Evolutionary conservation across 148 eudicot species (phyloP).

Genomic region (Drosera capensis): DNA sequence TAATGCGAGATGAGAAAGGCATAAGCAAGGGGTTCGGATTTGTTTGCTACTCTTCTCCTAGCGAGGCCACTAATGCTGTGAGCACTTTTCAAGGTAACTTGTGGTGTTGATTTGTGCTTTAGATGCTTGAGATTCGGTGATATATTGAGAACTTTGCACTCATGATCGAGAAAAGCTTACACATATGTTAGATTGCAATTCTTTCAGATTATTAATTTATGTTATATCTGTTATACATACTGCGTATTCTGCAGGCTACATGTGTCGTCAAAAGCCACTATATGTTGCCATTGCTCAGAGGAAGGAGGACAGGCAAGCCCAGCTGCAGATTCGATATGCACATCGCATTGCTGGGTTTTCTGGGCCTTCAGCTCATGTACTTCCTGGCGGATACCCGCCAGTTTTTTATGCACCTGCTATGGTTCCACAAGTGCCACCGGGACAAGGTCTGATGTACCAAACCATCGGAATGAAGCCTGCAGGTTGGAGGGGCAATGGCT

Average conservation of each 20-base stretch:
- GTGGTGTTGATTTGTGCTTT: background rate
- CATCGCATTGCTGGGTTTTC: slow-evolving; percentile 40
- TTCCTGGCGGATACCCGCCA: slow-evolving; percentile 44
- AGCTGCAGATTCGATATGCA: slow-evolving; percentile 33
- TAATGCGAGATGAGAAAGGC: slow-evolving; percentile 63
- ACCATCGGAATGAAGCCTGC: slow-evolving; percentile 42
- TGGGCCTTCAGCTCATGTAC: slow-evolving; percentile 25
- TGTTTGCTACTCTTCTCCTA: slow-evolving; percentile 54
- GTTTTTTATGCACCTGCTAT: slow-evolving; percentile 35
- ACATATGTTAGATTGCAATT: too few species aligned
- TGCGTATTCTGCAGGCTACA: slow-evolving; percentile 26
- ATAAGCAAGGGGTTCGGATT: slow-evolving; percentile 69
- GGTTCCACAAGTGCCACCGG: slow-evolving; percentile 31
- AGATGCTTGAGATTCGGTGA: background rate
- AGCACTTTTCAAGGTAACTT: slow-evolving; percentile 46
- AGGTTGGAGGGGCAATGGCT: slow-evolving; percentile 44
- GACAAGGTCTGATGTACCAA: slow-evolving; percentile 43
- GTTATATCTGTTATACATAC: too few species aligned
- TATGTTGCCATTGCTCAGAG: slow-evolving; percentile 84
- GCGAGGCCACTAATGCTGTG: slow-evolving; percentile 54
- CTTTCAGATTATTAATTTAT: too few species aligned
- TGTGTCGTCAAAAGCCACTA: slow-evolving; percentile 50
- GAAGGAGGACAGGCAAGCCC: slow-evolving; percentile 67
- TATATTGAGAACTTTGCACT: too few species aligned
- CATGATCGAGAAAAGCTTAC: too few species aligned